Evolutionary conservation across 1,284 basidiomycete species (phyloP), one percentile per base, ranked within the genome.

Genomic region (Mycena citricolor): DNA sequence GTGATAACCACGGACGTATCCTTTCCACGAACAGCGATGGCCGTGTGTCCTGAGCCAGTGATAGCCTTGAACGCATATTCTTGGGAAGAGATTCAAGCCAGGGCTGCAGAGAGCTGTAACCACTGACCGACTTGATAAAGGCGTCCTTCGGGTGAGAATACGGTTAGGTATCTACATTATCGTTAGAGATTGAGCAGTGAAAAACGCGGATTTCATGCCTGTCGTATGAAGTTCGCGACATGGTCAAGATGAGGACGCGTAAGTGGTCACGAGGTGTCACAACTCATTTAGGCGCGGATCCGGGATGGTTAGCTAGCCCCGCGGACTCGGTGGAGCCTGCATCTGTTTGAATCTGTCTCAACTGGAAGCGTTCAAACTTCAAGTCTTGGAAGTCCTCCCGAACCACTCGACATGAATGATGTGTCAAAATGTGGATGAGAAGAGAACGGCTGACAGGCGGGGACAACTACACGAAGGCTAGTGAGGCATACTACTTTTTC

Each of bases 61-160:
- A 99, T 98, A 36, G 97, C 97, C 69, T 99, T 99, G 85, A 99
- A 99, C 16, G 97, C 97, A 77, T 99, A 99, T 71, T 97, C 94
- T 97, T 47, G 7, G 37, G 20, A 47, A 53, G 5, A 16, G 33
- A 55, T 52, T 37, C 31, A 43, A 19, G 22, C 42, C 26, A 36
- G 32, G 29, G 37, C 20, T 41, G 25, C 1, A 24, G 20, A 17
- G 34, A 34, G 35, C 25, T 23, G 38, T 30, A 42, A 35, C n/a
- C 10, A 78, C 91, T 57, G 59, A 93, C 94, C 94, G 65, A 98
- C 93, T 93, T 97, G 94, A 65, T 97, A 97, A 52, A 95, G 70
- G 54, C 92, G 86, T 37, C 92, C 92, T 70, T 95, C 92, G 2
- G 92, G 92, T 5, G 92, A 95, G 74, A 95, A 95, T 55, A 95